A percentile compares a stretch with the other conserved stretches of the same genome.
These are phyloP conservation scores for Albatrellus sp. DNA, from an alignment of 1,284 basidiomycete species.

Conservation along the genomic window DNA sequence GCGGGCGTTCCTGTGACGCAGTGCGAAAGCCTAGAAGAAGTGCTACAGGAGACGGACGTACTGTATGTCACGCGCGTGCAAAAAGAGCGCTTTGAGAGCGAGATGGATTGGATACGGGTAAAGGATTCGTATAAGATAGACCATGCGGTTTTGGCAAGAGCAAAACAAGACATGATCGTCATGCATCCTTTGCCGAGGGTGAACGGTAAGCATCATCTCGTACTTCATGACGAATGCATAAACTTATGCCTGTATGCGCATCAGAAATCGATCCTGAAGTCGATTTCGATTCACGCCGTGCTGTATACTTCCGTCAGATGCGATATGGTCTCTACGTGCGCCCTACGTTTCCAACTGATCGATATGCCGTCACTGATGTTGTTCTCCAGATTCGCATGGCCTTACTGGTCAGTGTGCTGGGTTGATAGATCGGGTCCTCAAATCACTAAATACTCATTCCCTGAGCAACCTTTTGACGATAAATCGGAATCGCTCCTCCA, in stretches of 20 bases:
- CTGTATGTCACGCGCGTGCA: conserved; percentile 95
- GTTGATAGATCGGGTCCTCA: conserved; percentile 4
- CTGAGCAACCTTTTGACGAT: no score
- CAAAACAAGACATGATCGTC: conserved; percentile 95
- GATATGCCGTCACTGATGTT: not conserved
- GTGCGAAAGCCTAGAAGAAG: conserved; percentile 81
- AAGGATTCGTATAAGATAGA: conserved; percentile 92
- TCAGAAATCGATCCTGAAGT: conserved; percentile 96
- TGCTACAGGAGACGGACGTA: conserved; percentile 89
- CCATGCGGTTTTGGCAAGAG: conserved; percentile 82
- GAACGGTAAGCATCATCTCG: conserved; percentile 49
- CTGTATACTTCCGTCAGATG: conserved; percentile 99
- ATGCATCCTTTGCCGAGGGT: conserved; percentile 96
- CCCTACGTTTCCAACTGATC: not conserved
- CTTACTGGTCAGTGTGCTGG: conserved; percentile 54
- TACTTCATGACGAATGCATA: not conserved
- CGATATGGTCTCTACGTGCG: conserved; percentile 92
- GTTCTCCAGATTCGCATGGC: conserved; percentile 64
- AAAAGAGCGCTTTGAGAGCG: conserved; percentile 83
- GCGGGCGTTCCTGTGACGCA: conserved; percentile 74
- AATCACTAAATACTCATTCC: not conserved
- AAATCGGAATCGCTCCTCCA: no score
- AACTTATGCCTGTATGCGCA: not conserved
- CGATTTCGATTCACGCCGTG: conserved; percentile 89
- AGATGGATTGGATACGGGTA: conserved; percentile 80